phyloP scores from a whole-genome alignment of 768 basidiomycete genomes.

The Tricholoma bakamatsutake region DNA sequence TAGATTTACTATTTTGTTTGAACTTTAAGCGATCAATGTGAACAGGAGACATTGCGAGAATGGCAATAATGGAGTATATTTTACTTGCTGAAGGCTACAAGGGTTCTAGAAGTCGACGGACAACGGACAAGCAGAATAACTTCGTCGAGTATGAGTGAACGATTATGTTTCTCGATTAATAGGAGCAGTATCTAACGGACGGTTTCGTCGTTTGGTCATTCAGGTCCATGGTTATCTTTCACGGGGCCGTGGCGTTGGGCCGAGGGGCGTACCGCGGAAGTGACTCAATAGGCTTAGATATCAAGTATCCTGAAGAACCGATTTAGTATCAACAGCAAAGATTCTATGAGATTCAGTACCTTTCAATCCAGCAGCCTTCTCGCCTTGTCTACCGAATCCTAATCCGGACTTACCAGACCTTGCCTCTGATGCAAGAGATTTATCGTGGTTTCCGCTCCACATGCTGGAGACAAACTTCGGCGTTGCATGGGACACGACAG shows the following conservation, averaged over 20 bases:
- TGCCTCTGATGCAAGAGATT: conserved; percentile 2
- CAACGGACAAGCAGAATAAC: neutral
- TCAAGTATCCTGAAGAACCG: conserved; percentile 38
- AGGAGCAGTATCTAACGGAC: neutral
- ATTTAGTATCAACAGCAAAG: neutral
- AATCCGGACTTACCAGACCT: conserved; percentile 41
- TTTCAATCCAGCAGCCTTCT: conserved; percentile 61
- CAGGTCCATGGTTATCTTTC: conserved; percentile 4
- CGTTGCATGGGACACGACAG: conserved; percentile 25
- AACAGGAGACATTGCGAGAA: neutral
- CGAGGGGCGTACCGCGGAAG: conserved; percentile 52
- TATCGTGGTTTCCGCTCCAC: conserved; percentile 17
- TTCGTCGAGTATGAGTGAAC: neutral
- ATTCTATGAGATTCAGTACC: conserved; percentile 30
- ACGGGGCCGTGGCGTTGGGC: conserved; percentile 15
- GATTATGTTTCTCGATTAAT: neutral
- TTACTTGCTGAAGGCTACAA: conserved; percentile 8
- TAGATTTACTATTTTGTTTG: neutral
- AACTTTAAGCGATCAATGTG: neutral
- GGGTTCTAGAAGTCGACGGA: neutral
- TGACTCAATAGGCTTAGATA: conserved; percentile 57
- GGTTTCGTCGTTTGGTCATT: neutral
- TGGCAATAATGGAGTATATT: neutral
- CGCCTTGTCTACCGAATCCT: conserved; percentile 78
- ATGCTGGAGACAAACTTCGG: conserved; percentile 33